Evolutionary conservation across 2,329 filamentous ascomycete genomes (phyloP).

Genomic region (Apiospora hydei): DNA sequence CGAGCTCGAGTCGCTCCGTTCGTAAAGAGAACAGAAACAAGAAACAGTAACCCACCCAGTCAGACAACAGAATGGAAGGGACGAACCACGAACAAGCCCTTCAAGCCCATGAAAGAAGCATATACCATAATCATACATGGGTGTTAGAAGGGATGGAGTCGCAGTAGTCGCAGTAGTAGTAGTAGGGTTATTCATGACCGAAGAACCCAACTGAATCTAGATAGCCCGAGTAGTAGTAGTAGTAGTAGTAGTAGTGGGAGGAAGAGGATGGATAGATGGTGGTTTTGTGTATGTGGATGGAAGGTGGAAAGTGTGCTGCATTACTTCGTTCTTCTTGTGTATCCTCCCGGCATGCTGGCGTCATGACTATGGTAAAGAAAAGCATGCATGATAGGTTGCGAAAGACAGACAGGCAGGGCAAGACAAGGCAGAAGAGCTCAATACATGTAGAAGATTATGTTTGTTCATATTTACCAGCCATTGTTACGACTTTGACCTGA

Average conservation of each 20-base stretch:
- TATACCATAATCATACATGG: neutral
- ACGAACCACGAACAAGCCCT: neutral
- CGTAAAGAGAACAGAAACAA: constrained; percentile 43
- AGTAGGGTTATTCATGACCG: neutral
- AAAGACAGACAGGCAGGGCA: constrained; percentile 4
- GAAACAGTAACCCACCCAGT: too few relatives aligned
- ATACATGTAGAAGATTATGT: constrained; percentile 21
- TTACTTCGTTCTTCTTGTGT: constrained; percentile 12
- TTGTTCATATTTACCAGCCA: neutral
- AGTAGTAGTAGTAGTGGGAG: neutral
- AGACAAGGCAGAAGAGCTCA: neutral
- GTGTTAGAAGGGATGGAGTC: neutral
- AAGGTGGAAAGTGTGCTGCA: neutral
- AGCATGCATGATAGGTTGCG: constrained; percentile 10
- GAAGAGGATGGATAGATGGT: neutral
- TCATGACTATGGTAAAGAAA: constrained; percentile 16
- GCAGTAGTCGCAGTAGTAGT: too few relatives aligned
- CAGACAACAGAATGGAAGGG: neutral
- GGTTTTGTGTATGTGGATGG: neutral
- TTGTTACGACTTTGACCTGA: neutral
- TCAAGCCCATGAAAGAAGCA: neutral
- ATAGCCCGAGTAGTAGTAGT: neutral
- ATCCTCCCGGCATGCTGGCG: constrained; percentile 10
- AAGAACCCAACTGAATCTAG: neutral
- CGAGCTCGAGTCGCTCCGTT: constrained; percentile 70